A percentile compares a stretch with the other conserved stretches of the same genome.
Conservation (phyloP, 116 monocot genomes). For the Iris pallida region DNA sequence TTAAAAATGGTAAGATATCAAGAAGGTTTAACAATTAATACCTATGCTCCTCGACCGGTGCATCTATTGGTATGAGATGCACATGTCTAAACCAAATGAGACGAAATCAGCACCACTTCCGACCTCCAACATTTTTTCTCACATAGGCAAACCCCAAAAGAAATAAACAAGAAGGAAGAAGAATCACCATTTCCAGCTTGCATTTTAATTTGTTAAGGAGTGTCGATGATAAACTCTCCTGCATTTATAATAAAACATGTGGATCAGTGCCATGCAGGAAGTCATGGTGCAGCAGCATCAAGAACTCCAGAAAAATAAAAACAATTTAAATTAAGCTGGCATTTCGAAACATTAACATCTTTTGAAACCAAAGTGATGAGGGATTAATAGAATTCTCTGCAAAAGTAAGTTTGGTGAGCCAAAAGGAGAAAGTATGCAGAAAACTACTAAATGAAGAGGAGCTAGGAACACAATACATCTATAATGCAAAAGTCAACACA, state of each 20-base stretch:
- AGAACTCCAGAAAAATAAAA: neutral
- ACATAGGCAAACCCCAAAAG: too few species aligned
- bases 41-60: too few species aligned
- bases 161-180: too few species aligned
- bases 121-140: too few species aligned
- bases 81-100: too few species aligned
- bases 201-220: constrained; percentile 78
- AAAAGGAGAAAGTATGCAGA: neutral
- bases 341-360: constrained; percentile 70
- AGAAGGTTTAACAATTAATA: too few species aligned
- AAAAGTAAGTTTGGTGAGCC: constrained; percentile 2
- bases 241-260: constrained; percentile 10
- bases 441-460: neutral
- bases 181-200: constrained; percentile 91
- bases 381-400: constrained; percentile 97
- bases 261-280: constrained; percentile 5
- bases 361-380: constrained; percentile 93
- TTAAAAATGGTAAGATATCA: too few species aligned
- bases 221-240: constrained; percentile 88
- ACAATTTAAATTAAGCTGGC: constrained; percentile 2
- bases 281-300: neutral
- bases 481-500: too few species aligned
- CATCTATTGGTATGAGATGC: too few species aligned
- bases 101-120: too few species aligned
- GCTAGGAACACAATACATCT: neutral